Conservation (phyloP, 2,329 filamentous ascomycete genomes). For the Ilyonectria destructans region DNA sequence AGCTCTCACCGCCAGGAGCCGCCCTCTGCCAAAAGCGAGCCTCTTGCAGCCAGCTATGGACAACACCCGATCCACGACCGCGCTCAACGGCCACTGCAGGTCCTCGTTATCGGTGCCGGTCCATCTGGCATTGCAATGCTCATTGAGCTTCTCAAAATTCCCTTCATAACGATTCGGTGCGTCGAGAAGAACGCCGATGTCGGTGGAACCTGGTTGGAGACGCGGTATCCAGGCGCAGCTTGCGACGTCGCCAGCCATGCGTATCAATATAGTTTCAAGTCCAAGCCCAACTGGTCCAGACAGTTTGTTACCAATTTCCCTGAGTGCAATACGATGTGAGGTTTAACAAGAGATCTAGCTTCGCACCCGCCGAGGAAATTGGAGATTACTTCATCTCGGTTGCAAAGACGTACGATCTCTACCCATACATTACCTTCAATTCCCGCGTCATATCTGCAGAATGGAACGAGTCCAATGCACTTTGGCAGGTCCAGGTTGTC, state of each 20-base stretch:
- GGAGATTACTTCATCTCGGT: slow-evolving; percentile 30
- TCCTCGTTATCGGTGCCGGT: slow-evolving; percentile 28
- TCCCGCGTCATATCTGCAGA: background rate
- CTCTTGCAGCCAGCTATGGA: background rate
- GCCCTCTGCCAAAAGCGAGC: background rate
- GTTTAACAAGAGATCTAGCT: background rate
- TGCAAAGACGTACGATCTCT: slow-evolving; percentile 6
- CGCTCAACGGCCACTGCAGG: slow-evolving; percentile 1
- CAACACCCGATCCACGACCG: slow-evolving; percentile 10
- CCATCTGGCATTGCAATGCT: slow-evolving; percentile 25
- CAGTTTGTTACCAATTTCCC: background rate
- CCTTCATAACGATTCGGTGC: background rate
- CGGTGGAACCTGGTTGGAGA: slow-evolving; percentile 32
- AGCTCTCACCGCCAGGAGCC: background rate
- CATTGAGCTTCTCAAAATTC: slow-evolving; percentile 18
- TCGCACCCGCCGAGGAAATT: slow-evolving; percentile 22
- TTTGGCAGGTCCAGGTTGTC: background rate
- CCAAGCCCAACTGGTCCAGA: slow-evolving; percentile 20
- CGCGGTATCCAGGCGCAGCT: slow-evolving; percentile 22
- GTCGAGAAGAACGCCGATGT: slow-evolving; percentile 31
- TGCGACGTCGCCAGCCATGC: slow-evolving; percentile 29
- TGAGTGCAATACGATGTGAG: background rate
- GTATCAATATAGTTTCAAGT: slow-evolving; percentile 20
- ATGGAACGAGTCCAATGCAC: slow-evolving; percentile 16
- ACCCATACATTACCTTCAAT: slow-evolving; percentile 9